Conservation (phyloP, 331 rosid genomes). For the Cydonia oblonga region DNA sequence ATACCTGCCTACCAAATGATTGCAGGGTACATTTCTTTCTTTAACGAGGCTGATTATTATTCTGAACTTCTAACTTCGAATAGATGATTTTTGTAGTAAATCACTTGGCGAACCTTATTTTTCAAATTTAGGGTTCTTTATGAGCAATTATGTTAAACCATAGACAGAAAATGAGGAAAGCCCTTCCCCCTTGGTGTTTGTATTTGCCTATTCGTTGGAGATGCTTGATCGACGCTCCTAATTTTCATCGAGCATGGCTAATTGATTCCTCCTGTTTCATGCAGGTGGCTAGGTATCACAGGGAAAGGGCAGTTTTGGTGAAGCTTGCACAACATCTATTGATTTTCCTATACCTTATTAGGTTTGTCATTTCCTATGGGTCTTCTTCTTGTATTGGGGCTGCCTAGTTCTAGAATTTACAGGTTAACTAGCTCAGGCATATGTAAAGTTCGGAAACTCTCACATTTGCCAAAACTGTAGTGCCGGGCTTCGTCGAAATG, state of each 20-base stretch:
- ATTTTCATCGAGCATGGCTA: not conserved
- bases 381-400: not conserved
- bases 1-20: conserved; percentile 30
- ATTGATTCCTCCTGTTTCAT: not conserved
- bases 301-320: not conserved
- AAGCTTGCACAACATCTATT: not conserved
- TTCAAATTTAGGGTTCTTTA: not conserved
- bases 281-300: not conserved
- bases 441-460: not conserved
- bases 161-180: not conserved
- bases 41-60: not conserved
- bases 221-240: not conserved
- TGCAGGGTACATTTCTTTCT: conserved; percentile 1
- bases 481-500: not conserved
- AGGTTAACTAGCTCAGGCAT: conserved; percentile 13
- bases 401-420: not conserved
- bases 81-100: not conserved
- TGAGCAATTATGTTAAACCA: not conserved
- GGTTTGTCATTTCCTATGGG: not conserved
- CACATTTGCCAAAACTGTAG: not conserved
- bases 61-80: not conserved
- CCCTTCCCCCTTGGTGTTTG: not conserved
- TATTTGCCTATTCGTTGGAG: not conserved
- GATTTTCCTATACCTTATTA: not conserved
- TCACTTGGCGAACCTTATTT: not conserved